Percentiles rank a stretch among this genome's conserved stretches.
These are phyloP conservation scores for Tripidium arundinaceum DNA, from an alignment of 202 grass and related monocot species.

Conservation along the genomic window DNA sequence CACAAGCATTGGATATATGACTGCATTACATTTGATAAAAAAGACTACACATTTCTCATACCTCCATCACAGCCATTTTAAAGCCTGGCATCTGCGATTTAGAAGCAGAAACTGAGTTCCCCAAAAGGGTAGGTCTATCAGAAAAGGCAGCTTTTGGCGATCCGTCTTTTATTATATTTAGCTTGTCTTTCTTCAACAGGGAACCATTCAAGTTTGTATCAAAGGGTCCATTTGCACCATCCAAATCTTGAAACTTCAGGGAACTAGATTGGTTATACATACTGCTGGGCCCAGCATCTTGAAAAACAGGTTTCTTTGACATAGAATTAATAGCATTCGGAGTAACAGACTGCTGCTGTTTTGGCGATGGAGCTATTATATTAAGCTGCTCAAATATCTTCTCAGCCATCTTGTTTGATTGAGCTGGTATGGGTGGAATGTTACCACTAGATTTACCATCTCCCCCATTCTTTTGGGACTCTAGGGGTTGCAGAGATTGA, in stretches of 20 bases:
- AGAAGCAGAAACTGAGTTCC: slow-evolving; percentile 27
- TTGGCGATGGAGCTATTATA: slow-evolving; percentile 71
- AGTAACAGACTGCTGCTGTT: slow-evolving; percentile 34
- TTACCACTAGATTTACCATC: slow-evolving; percentile 30
- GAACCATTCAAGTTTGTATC: slow-evolving; percentile 33
- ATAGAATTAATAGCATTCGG: slow-evolving; percentile 18
- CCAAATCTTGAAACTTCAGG: slow-evolving; percentile 26
- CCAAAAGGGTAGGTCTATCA: slow-evolving; percentile 33
- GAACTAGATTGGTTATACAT: slow-evolving; percentile 22
- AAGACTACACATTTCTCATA: slow-evolving; percentile 14
- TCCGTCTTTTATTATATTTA: slow-evolving; percentile 22
- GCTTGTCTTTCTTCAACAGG: slow-evolving; percentile 37
- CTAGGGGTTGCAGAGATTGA: slow-evolving; percentile 28
- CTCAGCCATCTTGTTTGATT: slow-evolving; percentile 71
- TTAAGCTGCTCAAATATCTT: slow-evolving; percentile 87
- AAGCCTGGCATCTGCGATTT: slow-evolving; percentile 40
- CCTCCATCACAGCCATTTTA: slow-evolving; percentile 55
- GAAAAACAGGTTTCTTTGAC: slow-evolving; percentile 27
- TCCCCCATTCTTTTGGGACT: slow-evolving; percentile 22
- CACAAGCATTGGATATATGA: not conserved
- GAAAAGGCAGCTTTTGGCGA: slow-evolving; percentile 20
- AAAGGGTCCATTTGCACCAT: slow-evolving; percentile 11
- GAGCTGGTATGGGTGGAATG: slow-evolving; percentile 39
- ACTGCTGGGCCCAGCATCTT: slow-evolving; percentile 33
- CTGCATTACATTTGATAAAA: not conserved